A percentile compares a stretch with the other conserved stretches of the same genome.
Evolutionary conservation across 164 flowering plant species (phyloP).

Genomic region (Nelumbo lutea): DNA sequence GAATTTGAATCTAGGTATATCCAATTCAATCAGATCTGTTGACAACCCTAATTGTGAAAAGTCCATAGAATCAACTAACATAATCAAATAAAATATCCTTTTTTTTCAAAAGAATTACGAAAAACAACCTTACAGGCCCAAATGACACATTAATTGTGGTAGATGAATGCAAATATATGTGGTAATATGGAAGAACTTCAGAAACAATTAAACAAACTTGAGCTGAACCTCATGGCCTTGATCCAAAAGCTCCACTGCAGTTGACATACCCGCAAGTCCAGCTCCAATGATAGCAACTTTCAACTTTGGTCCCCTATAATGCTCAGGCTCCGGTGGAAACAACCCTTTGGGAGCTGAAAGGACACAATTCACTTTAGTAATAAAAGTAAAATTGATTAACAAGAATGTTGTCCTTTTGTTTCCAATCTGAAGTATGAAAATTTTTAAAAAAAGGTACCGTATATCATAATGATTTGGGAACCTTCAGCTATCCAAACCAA

Average conservation of each 20-base stretch:
- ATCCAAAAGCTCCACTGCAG: conserved; percentile 98
- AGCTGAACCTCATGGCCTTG: conserved; percentile 93
- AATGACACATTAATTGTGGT: background rate
- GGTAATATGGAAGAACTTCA: background rate
- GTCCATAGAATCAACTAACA: too few relatives aligned
- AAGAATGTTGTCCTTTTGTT: background rate
- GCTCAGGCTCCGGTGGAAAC: conserved; percentile 97
- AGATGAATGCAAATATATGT: background rate
- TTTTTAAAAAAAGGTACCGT: background rate
- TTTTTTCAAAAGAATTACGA: too few relatives aligned
- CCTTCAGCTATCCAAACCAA: background rate
- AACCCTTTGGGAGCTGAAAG: conserved; percentile 91
- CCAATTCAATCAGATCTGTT: too few relatives aligned
- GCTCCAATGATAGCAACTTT: conserved; percentile 99
- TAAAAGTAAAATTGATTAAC: background rate
- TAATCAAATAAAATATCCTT: too few relatives aligned
- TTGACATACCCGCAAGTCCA: conserved; percentile 99
- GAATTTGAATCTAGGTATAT: too few relatives aligned
- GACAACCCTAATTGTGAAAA: too few relatives aligned
- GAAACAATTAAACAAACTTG: background rate
- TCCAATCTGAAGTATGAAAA: background rate
- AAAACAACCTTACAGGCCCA: background rate
- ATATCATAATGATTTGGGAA: background rate
- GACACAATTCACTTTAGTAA: conserved; percentile 11
- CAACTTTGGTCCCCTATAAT: conserved; percentile 86